Evolutionary conservation across 352 stramenopile species (phyloP).

Genomic region (Poterioochromonas sp.): DNA sequence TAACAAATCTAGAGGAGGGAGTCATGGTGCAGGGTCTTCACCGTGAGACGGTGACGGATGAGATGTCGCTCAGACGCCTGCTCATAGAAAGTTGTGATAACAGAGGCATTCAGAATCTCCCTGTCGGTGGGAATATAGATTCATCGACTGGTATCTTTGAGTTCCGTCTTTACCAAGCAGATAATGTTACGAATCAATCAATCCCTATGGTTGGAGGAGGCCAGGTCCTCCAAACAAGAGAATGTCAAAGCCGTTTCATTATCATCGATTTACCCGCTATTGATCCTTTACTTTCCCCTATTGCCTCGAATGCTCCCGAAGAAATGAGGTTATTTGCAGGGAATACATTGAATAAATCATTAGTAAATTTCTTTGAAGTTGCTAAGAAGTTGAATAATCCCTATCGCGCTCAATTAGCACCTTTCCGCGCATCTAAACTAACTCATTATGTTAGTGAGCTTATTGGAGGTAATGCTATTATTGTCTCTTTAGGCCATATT

Average conservation of each 20-base stretch:
- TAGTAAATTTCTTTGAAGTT: neutral
- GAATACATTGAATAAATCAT: neutral
- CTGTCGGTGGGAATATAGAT: neutral
- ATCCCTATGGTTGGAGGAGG: neutral
- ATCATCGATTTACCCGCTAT: constrained; percentile 2
- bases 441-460: constrained; percentile 4
- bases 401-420: neutral
- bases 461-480: constrained; percentile 13
- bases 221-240: neutral
- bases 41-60: neutral
- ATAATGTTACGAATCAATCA: neutral
- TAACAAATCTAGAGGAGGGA: neutral
- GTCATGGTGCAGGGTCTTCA: neutral
- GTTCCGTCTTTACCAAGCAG: neutral
- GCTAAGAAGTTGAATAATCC: neutral
- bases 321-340: neutral
- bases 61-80: neutral
- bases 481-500: neutral
- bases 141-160: constrained; percentile 9
- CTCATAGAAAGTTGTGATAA: constrained; percentile 18
- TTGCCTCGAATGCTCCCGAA: neutral
- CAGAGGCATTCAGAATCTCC: neutral
- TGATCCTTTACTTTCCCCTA: neutral
- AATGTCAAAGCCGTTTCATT: neutral
- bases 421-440: constrained; percentile 14